Conservation (phyloP, 352 stramenopile genomes). For the Peronosclerospora sorghi region DNA sequence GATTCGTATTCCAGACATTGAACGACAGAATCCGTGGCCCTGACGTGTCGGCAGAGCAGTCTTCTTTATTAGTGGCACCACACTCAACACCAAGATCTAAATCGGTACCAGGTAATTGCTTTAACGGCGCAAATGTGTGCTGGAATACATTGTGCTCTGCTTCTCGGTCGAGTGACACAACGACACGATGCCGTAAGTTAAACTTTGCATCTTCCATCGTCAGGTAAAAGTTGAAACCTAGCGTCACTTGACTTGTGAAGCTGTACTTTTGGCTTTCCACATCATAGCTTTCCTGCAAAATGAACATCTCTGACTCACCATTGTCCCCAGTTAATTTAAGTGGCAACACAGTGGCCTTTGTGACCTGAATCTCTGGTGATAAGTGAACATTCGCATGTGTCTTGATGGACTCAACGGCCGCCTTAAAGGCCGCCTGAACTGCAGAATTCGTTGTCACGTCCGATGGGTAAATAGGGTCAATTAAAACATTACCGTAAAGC, state of each 20-base stretch:
- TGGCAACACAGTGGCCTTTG: slow-evolving; percentile 26
- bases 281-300: slow-evolving; percentile 43
- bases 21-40: slow-evolving; percentile 69
- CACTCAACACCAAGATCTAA: slow-evolving; percentile 9
- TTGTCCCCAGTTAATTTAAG: slow-evolving; percentile 61
- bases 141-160: slow-evolving; percentile 58
- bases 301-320: slow-evolving; percentile 45
- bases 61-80: slow-evolving; percentile 5
- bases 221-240: slow-evolving; percentile 62
- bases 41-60: slow-evolving; percentile 5
- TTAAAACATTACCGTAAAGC: slow-evolving; percentile 53
- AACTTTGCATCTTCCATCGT: slow-evolving; percentile 49
- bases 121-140: slow-evolving; percentile 40
- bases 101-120: slow-evolving; percentile 1
- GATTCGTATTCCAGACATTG: slow-evolving; percentile 88
- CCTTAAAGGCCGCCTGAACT: slow-evolving; percentile 35
- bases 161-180: slow-evolving; percentile 65
- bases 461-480: slow-evolving; percentile 25
- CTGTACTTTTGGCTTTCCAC: slow-evolving; percentile 17
- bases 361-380: slow-evolving; percentile 26
- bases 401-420: slow-evolving; percentile 30
- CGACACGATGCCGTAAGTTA: slow-evolving; percentile 41
- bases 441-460: slow-evolving; percentile 21
- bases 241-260: slow-evolving; percentile 60
- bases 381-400: slow-evolving; percentile 24